Evolutionary conservation across 768 basidiomycete genomes (phyloP).

Genomic region (Amanita pseudoporphyria): DNA sequence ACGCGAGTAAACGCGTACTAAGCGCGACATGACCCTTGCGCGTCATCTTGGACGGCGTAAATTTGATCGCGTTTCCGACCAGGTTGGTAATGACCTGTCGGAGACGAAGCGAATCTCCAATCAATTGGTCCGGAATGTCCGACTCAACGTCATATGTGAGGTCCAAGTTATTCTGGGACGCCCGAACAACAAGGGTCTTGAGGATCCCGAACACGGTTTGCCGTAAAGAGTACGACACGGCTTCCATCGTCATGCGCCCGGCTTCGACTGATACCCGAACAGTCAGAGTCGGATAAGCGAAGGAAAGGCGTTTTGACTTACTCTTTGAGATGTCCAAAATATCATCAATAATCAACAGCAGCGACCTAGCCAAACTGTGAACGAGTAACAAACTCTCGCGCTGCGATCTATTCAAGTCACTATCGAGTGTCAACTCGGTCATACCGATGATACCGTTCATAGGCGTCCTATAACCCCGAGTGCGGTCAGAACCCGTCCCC

Average conservation of each 20-base stretch:
- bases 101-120: constrained; percentile 91
- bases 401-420: constrained; percentile 89
- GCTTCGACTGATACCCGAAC: constrained; percentile 67
- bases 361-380: constrained; percentile 85
- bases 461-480: constrained; percentile 57
- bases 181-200: constrained; percentile 96
- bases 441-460: constrained; percentile 99
- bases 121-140: constrained; percentile 92
- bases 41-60: constrained; percentile 74
- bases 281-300: constrained; percentile 7
- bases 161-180: constrained; percentile 93
- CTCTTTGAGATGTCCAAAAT: constrained; percentile 99
- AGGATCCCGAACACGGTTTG: constrained; percentile 95
- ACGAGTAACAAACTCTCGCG: constrained; percentile 93
- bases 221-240: constrained; percentile 96
- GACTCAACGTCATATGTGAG: constrained; percentile 94
- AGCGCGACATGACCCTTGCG: constrained; percentile 87
- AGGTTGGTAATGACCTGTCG: constrained; percentile 94
- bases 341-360: constrained; percentile 96
- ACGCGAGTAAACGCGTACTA: constrained; percentile 67
- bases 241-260: constrained; percentile 99
- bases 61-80: constrained; percentile 96
- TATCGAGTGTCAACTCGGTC: constrained; percentile 96
- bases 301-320: constrained; percentile 29
- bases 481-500: neutral